Evolutionary conservation across 2,329 filamentous ascomycete genomes (phyloP).

Genomic region (Pestalotiopsis sp.): DNA sequence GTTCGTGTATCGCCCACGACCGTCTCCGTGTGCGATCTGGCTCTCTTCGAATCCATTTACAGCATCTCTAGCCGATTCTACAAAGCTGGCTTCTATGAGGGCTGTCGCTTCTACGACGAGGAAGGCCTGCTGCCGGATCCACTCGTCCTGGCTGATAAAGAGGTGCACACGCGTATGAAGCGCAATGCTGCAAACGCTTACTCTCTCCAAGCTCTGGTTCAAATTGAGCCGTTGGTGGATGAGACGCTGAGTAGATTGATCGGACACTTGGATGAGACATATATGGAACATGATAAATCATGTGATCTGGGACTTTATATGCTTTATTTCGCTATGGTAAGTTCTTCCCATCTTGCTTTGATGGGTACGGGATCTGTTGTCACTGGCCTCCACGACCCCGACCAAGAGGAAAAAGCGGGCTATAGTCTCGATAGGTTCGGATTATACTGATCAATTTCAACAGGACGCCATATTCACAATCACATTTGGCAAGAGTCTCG

Average conservation of each 20-base stretch:
- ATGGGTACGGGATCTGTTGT: no score
- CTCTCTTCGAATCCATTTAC: conserved; percentile 7
- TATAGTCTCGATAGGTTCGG: no score
- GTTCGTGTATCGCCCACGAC: conserved; percentile 5
- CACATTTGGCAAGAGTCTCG: conserved; percentile 4
- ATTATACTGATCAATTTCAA: no score
- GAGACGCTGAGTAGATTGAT: background rate
- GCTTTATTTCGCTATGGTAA: conserved; percentile 11
- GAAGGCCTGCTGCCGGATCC: conserved; percentile 15
- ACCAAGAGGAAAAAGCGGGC: no score
- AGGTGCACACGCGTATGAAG: conserved; percentile 14
- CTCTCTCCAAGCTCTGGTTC: conserved; percentile 13
- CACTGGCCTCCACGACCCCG: no score
- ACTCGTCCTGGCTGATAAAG: conserved; percentile 12
- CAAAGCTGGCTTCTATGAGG: conserved; percentile 15
- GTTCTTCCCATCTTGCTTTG: background rate
- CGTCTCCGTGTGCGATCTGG: conserved; percentile 8
- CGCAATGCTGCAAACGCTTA: conserved; percentile 14
- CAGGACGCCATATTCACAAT: conserved; percentile 3
- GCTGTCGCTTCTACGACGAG: conserved; percentile 14
- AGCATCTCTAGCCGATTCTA: conserved; percentile 10
- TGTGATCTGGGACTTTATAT: conserved; percentile 9
- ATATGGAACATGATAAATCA: background rate
- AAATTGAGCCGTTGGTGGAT: conserved; percentile 14
- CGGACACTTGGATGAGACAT: conserved; percentile 2